phyloP scores from a whole-genome alignment of 495 filamentous ascomycete species.

The Talaromyces ruber region DNA sequence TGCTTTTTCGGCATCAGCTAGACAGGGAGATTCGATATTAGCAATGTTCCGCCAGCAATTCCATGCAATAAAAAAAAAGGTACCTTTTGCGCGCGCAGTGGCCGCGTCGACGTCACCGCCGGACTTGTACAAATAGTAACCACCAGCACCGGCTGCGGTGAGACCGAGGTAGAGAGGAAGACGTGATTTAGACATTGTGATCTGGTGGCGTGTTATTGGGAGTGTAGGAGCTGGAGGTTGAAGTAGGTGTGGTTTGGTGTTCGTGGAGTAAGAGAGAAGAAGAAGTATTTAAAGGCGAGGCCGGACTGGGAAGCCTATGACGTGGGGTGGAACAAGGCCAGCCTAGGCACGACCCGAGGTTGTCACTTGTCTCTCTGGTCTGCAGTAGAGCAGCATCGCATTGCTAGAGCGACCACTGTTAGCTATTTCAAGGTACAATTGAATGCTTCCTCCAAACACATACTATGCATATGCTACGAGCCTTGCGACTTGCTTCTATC shows the following conservation, averaged over 20 bases:
- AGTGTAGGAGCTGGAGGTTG: neutral
- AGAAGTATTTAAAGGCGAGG: conserved; percentile 1
- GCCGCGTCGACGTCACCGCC: conserved; percentile 77
- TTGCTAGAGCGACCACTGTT: too few relatives aligned
- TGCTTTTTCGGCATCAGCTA: conserved; percentile 49
- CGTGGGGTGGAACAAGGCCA: neutral
- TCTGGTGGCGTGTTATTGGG: neutral
- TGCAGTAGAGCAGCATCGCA: neutral
- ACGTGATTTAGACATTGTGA: conserved; percentile 41
- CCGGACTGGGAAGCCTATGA: neutral
- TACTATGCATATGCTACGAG: neutral
- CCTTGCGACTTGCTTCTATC: neutral
- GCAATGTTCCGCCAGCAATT: neutral
- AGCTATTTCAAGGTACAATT: too few relatives aligned
- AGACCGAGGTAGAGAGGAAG: conserved; percentile 50
- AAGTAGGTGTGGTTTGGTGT: neutral
- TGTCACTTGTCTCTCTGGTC: neutral
- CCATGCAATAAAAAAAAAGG: neutral
- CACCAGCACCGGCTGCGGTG: conserved; percentile 56
- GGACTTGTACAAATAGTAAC: conserved; percentile 87
- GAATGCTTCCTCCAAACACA: too few relatives aligned
- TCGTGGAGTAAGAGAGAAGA: neutral
- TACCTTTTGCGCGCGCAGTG: conserved; percentile 75
- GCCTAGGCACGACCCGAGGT: neutral
- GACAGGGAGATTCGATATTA: neutral